A percentile compares a stretch with the other conserved stretches of the same genome.
These are phyloP conservation scores for Microascus cirrosus DNA, from an alignment of 2,329 filamentous ascomycete genomes.

Conservation along the genomic window DNA sequence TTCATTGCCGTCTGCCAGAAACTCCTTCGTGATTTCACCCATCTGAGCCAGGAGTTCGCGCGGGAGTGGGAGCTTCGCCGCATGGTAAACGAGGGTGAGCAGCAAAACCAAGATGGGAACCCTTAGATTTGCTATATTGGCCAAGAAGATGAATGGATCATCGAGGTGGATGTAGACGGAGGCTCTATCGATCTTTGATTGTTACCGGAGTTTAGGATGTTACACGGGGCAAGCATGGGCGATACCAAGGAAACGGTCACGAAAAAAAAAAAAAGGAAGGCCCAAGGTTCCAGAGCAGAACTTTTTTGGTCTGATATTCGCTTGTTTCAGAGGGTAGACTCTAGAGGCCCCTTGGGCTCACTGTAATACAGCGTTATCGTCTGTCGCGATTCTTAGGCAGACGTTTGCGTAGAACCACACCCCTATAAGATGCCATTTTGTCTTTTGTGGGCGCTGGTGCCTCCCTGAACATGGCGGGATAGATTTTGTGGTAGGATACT, in stretches of 20 bases:
- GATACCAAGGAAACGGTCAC: background rate
- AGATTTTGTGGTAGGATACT: background rate
- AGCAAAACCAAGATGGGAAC: constrained; percentile 22
- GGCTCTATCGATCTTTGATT: background rate
- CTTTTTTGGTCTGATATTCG: background rate
- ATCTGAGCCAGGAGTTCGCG: constrained; percentile 77
- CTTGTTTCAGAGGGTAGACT: background rate
- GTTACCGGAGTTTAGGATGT: background rate
- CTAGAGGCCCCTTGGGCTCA: background rate
- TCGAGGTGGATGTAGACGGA: background rate
- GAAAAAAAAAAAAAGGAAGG: background rate
- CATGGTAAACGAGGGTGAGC: constrained; percentile 61
- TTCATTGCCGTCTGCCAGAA: constrained; percentile 71
- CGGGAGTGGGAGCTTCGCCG: constrained; percentile 85
- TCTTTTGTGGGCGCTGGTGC: background rate
- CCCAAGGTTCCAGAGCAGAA: background rate
- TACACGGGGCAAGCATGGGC: background rate
- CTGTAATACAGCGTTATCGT: background rate
- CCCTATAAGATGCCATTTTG: background rate
- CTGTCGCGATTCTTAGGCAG: background rate
- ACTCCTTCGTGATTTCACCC: constrained; percentile 69
- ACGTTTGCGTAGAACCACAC: background rate
- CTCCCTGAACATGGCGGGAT: background rate
- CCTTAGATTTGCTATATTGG: background rate
- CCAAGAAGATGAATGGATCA: background rate